Base-by-base conservation (phyloP, 345 rosid species). In the Eucalyptus victrix region DNA sequence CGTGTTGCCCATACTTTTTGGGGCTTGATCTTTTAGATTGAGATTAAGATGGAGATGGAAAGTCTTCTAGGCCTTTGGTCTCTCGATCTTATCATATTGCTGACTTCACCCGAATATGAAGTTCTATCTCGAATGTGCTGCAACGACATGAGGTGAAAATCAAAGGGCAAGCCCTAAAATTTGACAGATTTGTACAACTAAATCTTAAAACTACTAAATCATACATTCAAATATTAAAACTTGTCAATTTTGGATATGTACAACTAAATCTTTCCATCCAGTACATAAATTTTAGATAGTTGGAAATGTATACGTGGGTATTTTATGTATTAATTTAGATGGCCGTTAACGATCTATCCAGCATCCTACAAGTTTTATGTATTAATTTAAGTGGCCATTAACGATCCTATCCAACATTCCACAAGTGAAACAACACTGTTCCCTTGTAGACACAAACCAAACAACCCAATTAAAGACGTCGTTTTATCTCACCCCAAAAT, bases 211-310 rank as follows among this genome's bases (percentile, higher is more conserved):
- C 11, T 65, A n/a, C 1, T n/a, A 65, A 65, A 62, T 62, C 9
- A 0, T 16, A 5, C 1, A 3, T 72, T 72, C 24, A 9, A 17
- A 1, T 17, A 8, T 72, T 11, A 72, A 1, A 72, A 72, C 0
- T 72, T 37, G 14, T 72, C 81, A 37, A 37, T 21, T 37, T 19
- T 0, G 5, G 4, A 3, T 34, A 69, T 17, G 40, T 37, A 37
- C 40, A 37, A 37, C 26, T 69, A 69, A 69, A 0, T 2, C 2
- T 15, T 69, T 67, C 7, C 11, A 18, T 67, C 40, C 3, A 2
- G 23, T 32, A 67, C 37, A 32, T 67, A 16, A n/a, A 16, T 8
- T 15, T 67, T 18, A 65, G 32, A n/a, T 9, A 2, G 0, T 17
- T 32, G 40, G 40, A 67, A 16, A 13, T 32, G 80, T 19, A 15